Evolutionary conservation across 2,329 filamentous ascomycete species (phyloP), one percentile per base, ranked within the genome.

Genomic region (Xylariaceae sp.): DNA sequence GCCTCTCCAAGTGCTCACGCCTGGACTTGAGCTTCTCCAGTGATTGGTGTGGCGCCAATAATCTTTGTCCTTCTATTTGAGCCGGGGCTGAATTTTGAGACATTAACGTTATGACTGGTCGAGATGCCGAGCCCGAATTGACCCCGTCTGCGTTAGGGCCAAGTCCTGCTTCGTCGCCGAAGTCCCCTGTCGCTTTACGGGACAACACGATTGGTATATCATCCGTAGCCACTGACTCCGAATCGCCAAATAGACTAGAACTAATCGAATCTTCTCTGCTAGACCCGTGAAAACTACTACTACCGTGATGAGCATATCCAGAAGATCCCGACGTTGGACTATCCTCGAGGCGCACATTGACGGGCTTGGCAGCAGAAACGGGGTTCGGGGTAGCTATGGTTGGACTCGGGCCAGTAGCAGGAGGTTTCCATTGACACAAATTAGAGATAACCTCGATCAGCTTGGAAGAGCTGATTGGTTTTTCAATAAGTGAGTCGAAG

Each of bases 401-500:
- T 26, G 72, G 67, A 19, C 68, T 70, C 46, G 72, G 74, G 26
- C 70, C 71, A 1, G 80, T 76, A 1, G 76, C 74, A 15, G 91
- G 87, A 5, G 91, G 83, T 67, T 92, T 95, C 94, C 94, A 99
- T 65, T 95, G 88, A 67, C 94, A 99, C 26, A 96, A 80, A 53
- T 87, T 85, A 59, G 88, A 87, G 61, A 99, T 78, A 0, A 94
- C 89, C 66, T 99, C 92, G 0, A 86, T 90, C 47, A 99, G 72
- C 71, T 97, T 97, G 2, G 88, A 88, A 41, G 90, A 86, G 37
- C 92, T 97, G 34, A 95, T 95, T 22, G 94, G 94, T 72, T 99
- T 99, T 71, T 99, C 92, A 49, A 99, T 90, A 48, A 99, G 77
- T 1, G 89, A 89, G 69, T 97, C 92, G 66, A 99, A 99, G 71